Evolutionary conservation across 371 early-diverging fungal species (phyloP).

Genomic region (Mortierella sp.): DNA sequence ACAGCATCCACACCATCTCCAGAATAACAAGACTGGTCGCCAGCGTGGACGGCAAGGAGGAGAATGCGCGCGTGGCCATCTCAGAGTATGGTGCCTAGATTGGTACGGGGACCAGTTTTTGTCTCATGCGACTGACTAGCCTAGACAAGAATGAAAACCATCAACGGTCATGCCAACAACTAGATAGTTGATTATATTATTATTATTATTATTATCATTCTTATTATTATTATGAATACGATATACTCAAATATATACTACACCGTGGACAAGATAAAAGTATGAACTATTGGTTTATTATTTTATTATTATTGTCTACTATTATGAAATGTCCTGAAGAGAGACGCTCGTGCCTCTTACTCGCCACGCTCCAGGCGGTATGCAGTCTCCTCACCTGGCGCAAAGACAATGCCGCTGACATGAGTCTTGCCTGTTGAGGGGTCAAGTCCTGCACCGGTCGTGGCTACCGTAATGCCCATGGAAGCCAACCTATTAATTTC

Average conservation of each 20-base stretch:
- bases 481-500: conserved; percentile 22
- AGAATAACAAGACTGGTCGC: neutral
- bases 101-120: conserved; percentile 30
- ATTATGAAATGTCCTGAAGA: neutral
- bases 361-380: conserved; percentile 48
- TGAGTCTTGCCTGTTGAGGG: conserved; percentile 28
- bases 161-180: no score
- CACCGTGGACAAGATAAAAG: no score
- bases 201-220: no score
- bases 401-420: conserved; percentile 39
- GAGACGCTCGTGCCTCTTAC: conserved; percentile 1
- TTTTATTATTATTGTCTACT: no score
- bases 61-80: neutral
- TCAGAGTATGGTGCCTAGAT: conserved; percentile 33
- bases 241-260: no score
- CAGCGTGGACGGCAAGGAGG: neutral
- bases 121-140: neutral
- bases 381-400: conserved; percentile 44
- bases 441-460: conserved; percentile 42
- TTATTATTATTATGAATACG: no score
- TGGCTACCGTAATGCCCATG: conserved; percentile 27
- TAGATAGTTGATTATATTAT: no score
- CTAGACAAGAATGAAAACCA: neutral
- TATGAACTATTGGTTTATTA: no score
- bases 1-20: neutral